Evolutionary conservation across 495 filamentous ascomycete genomes (phyloP).

Genomic region (Symbiotaphrina buchneri): DNA sequence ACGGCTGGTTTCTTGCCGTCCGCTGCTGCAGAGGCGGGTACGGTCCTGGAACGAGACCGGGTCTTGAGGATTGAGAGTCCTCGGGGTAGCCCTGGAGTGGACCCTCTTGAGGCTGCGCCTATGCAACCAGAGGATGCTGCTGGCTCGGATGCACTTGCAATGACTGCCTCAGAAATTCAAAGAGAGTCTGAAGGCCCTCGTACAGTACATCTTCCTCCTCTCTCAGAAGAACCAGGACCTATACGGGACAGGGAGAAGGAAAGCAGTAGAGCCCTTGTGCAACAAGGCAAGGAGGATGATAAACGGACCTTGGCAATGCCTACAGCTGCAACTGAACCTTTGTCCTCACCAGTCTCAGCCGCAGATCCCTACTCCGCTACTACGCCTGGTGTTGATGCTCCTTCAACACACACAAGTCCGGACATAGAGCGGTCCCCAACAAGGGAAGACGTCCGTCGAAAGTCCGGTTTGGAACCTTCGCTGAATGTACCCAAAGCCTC

Average conservation of each 20-base stretch:
- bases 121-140: constrained; percentile 4
- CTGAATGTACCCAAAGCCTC: neutral
- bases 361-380: constrained; percentile 17
- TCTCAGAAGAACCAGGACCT: constrained; percentile 13
- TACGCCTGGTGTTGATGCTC: constrained; percentile 9
- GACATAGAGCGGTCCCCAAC: constrained; percentile 2
- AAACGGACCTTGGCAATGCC: constrained; percentile 5
- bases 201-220: constrained; percentile 12
- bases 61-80: neutral
- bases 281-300: constrained; percentile 7
- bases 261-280: constrained; percentile 7
- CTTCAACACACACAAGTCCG: constrained; percentile 3
- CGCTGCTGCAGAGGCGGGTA: neutral
- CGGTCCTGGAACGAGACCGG: neutral
- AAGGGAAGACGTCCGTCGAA: no score
- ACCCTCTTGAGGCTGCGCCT: constrained; percentile 1
- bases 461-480: no score
- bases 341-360: constrained; percentile 18
- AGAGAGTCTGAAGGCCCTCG: neutral
- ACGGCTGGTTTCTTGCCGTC: no score
- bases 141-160: neutral
- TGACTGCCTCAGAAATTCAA: neutral
- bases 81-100: neutral
- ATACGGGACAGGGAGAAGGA: constrained; percentile 10
- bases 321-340: constrained; percentile 7